Base-by-base conservation (phyloP, 1,284 basidiomycete species). In the Cryptococcus sp. region DNA sequence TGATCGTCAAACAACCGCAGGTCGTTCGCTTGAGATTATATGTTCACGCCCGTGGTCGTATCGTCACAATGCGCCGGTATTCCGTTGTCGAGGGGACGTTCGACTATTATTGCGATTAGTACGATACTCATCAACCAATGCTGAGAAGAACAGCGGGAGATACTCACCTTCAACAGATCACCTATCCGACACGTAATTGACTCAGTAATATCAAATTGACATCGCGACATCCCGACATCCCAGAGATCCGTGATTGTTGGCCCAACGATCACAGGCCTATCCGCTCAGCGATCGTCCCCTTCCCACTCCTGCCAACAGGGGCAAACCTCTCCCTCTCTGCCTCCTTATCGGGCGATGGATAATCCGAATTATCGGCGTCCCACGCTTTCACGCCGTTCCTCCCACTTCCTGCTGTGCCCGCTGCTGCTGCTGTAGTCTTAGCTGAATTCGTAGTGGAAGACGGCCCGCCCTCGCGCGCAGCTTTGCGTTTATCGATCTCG, bases 401-500 rank as follows among this genome's bases (percentile, higher is more conserved):
- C 7, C 20, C 46, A 35, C 47, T 20, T 20, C 46, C 35, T 22
- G 20, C 7, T n/a, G 30, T 23, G 10, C 22, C 27, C 19, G 7
- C 50, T 25, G 23, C 42, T 5, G 42, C 42, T 45, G 42, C 49
- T 3, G 8, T 19, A 19, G 47, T 51, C 43, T 41, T 22, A 30
- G 57, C 23, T 47, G 20, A 11, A 30, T 23, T 17, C 6, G 42
- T 7, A 22, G 30, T 35, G 10, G 47, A 3, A 10, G 1, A 30
- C 10, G 27, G 45, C 22, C 6, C 17, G 15, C 10, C 5, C 30
- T 60, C 55, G 22, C 52, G 39, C 13, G 40, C 65, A 15, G 54
- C 53, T 55, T 69, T 70, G 0, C 70, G 69, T 46, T 66, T 65
- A 19, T 77, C 71, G 19, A 77, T 63, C 52, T 75, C 72, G 6